Percentiles rank a stretch among this genome's conserved stretches.
Conservation (phyloP, 768 basidiomycete genomes). For the Psilocybe cubensis region DNA sequence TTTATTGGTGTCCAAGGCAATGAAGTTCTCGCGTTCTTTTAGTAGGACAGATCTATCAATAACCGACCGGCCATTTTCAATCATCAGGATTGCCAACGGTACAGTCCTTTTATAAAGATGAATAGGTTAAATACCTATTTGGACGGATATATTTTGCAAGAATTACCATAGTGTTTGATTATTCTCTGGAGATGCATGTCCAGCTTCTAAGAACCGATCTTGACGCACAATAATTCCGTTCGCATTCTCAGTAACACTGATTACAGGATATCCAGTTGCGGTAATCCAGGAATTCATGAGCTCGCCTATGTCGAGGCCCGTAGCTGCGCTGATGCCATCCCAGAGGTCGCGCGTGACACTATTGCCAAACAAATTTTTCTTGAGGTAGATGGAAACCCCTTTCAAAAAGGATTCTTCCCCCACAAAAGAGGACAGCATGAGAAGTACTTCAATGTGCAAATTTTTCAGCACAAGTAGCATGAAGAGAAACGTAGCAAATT, state of each 20-base stretch:
- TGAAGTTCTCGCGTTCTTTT: slow-evolving; percentile 63
- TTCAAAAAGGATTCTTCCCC: slow-evolving; percentile 88
- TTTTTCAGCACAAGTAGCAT: not conserved
- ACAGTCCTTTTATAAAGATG: too few relatives aligned
- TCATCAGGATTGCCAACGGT: slow-evolving; percentile 74
- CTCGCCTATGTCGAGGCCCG: slow-evolving; percentile 69
- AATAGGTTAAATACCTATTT: not conserved
- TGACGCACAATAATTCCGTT: slow-evolving; percentile 81
- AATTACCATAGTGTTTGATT: slow-evolving; percentile 85
- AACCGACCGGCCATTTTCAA: slow-evolving; percentile 54
- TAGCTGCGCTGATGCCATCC: slow-evolving; percentile 80
- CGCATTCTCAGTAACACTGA: slow-evolving; percentile 79
- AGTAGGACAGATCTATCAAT: slow-evolving; percentile 71
- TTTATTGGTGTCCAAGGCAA: slow-evolving; percentile 76
- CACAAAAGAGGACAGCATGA: slow-evolving; percentile 91
- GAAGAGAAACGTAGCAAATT: not conserved
- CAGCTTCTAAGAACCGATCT: slow-evolving; percentile 92
- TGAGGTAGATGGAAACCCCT: slow-evolving; percentile 91
- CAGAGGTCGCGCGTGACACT: slow-evolving; percentile 87
- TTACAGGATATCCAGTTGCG: slow-evolving; percentile 87
- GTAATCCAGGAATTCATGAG: slow-evolving; percentile 94
- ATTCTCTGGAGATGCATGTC: slow-evolving; percentile 75
- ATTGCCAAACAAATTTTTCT: slow-evolving; percentile 84
- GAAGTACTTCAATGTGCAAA: slow-evolving; percentile 61
- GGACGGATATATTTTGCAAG: not conserved